Evolutionary conservation across 352 stramenopile genomes (phyloP), one percentile per base, ranked within the genome.

Genomic region (Phytophthora parvispora): DNA sequence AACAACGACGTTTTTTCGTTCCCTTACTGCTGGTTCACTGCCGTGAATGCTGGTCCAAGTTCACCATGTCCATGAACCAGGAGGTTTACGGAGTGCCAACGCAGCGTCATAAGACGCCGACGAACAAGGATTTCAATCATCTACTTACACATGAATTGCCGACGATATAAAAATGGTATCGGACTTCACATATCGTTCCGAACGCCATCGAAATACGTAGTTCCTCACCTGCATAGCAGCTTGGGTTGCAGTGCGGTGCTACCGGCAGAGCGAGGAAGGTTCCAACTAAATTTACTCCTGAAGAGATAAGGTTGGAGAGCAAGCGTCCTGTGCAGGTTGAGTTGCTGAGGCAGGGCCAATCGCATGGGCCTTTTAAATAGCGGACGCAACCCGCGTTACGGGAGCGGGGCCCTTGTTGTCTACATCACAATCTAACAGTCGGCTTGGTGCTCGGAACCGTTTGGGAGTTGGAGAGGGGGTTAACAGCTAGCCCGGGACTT

Each of bases 361-460:
- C 51, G 31, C 43, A 57, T 43, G 20, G 28, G 62, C 22, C 16
- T 59, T 65, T 60, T 60, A 67, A 62, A 67, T 62, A 67, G 32
- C 45, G n/a, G n/a, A n/a, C n/a, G n/a, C n/a, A n/a, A n/a, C n/a
- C n/a, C n/a, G 24, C 16, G 5, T 18, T 6, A 43, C 25, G 32
- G 16, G 42, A 29, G 24, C 25, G 18, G 16, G 8, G 16, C 42
- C 8, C 53, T 27, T 43, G n/a, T 24, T 7, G 29, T 20, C 16
- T 28, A 24, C 28, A 42, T 45, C 55, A 68, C 55, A 72, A 32
- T 66, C 48, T 54, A 75, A 64, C 55, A 75, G 62, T 68, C 61
- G 32, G 20, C 27, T 47, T n/a, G n/a, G 56, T 9, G 49, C 32
- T 38, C 12, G 31, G 24, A 57, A 53, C 52, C n/a, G 27, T 36